Base-by-base conservation (phyloP, 2,329 filamentous ascomycete species). In the Botrytis aclada region DNA sequence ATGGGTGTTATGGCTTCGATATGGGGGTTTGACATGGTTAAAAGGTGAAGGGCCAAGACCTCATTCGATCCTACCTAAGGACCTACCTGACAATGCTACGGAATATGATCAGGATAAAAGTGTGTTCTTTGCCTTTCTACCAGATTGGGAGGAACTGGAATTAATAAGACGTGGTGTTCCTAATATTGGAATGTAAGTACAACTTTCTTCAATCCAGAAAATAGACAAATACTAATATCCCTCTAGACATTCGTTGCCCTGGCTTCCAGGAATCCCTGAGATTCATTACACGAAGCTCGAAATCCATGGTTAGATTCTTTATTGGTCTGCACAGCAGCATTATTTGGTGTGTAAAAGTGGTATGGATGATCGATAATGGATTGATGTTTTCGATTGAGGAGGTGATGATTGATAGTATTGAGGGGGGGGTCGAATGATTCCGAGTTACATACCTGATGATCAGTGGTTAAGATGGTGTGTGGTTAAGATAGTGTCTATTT, bases 91-190 rank as follows among this genome's bases (percentile, higher is more conserved):
- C 20, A 47, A 47, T 12, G 6, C 29, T 29, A 47, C 43, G 12
- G 6, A 12, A 25, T 34, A 65, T 65, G 5, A 29, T 34, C 22
- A 6, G 43, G 20, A 34, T n/a, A 47, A 29, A 10, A n/a, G 47
- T 20, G 9, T 7, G 18, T 64, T 64, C 8, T 25, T 64, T 32
- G 0, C 0, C 1, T 1, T 0, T 20, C 9, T 64, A 39, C 2
- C 3, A 20, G 20, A 18, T 6, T 22, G 10, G 62, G 20, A 25
- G 18, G 41, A 64, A 64, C 3, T 34, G 20, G n/a, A 25, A 16
- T 34, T 64, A 16, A 34, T 45, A 34, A 64, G 34, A 8, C 39
- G 41, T 47, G 41, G 41, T 64, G 20, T 45, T 64, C 62, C 62
- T 10, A 41, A 29, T 2, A 34, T 29, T 41, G n/a, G 41, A 41